Evolutionary conservation across 2,329 filamentous ascomycete species (phyloP).

Genomic region (Grosmannia serpens): DNA sequence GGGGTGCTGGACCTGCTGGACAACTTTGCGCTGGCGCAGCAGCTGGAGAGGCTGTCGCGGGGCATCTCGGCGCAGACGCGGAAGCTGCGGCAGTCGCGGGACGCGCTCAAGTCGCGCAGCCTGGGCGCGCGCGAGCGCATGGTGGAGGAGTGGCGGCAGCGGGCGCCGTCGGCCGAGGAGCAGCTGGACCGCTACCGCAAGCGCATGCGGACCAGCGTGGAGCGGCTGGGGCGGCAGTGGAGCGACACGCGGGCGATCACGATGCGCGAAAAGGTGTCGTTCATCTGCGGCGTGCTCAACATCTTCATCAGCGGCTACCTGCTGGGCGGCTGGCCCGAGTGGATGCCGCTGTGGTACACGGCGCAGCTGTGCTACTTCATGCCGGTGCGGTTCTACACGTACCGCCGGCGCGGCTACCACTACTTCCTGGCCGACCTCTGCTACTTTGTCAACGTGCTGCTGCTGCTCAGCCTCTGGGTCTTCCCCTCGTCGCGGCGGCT

Average conservation of each 20-base stretch:
- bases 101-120: slow-evolving; percentile 65
- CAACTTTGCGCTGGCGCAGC: slow-evolving; percentile 81
- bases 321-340: slow-evolving; percentile 72
- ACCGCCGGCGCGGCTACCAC: slow-evolving; percentile 83
- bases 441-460: slow-evolving; percentile 91
- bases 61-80: slow-evolving; percentile 73
- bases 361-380: slow-evolving; percentile 85
- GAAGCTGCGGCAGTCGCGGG: slow-evolving; percentile 71
- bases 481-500: slow-evolving; percentile 85
- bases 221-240: slow-evolving; percentile 75
- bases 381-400: slow-evolving; percentile 88
- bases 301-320: slow-evolving; percentile 95
- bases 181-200: slow-evolving; percentile 83
- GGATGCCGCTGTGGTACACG: slow-evolving; percentile 90
- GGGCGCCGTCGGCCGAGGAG: slow-evolving; percentile 79
- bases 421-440: slow-evolving; percentile 96
- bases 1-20: slow-evolving; percentile 89
- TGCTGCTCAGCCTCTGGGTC: slow-evolving; percentile 73
- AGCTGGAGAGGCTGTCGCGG: slow-evolving; percentile 81
- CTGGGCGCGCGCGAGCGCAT: slow-evolving; percentile 76
- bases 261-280: slow-evolving; percentile 83
- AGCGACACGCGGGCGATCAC: slow-evolving; percentile 84
- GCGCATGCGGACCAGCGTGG: slow-evolving; percentile 81
- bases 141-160: slow-evolving; percentile 82
- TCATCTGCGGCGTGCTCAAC: slow-evolving; percentile 93